Conservation (phyloP, 805 yeast species). For the Isabelozyma pseudorhagii region DNA sequence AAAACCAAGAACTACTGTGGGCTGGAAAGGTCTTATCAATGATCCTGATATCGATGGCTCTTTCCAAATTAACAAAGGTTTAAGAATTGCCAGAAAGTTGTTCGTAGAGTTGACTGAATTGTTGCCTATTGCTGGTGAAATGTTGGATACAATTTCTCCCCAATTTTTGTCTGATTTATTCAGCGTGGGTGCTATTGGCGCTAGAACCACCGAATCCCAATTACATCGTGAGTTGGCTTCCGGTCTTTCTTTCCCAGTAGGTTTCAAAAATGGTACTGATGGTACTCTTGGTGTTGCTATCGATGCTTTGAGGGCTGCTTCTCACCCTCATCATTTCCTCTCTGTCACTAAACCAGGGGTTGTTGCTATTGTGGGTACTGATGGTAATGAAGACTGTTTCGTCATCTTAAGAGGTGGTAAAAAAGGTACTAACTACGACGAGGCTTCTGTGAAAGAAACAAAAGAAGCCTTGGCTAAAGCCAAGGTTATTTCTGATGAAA, state of each 20-base stretch:
- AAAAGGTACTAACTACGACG: constrained; percentile 86
- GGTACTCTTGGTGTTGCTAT: constrained; percentile 92
- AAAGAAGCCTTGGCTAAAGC: constrained; percentile 55
- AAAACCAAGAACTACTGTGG: constrained; percentile 97
- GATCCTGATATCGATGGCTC: constrained; percentile 95
- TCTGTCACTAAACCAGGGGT: constrained; percentile 95
- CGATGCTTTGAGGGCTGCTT: constrained; percentile 90
- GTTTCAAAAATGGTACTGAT: constrained; percentile 97
- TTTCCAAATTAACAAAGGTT: constrained; percentile 92
- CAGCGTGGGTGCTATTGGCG: constrained; percentile 97
- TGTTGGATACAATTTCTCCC: constrained; percentile 97
- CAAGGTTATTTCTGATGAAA: constrained; percentile 43
- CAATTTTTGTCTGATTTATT: constrained; percentile 90
- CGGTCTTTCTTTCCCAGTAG: constrained; percentile 95
- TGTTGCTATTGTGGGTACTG: constrained; percentile 93
- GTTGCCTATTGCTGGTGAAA: constrained; percentile 94
- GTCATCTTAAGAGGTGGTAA: constrained; percentile 96
- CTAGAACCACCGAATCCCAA: constrained; percentile 98
- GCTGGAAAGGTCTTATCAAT: constrained; percentile 97
- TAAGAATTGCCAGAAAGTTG: constrained; percentile 82
- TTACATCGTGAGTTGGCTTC: constrained; percentile 96
- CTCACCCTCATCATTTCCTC: constrained; percentile 90
- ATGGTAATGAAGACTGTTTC: constrained; percentile 88
- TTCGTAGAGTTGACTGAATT: constrained; percentile 78
- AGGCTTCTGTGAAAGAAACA: constrained; percentile 65